Base-by-base conservation (phyloP, 106 monocot genomes). In the Gastrodia elata region DNA sequence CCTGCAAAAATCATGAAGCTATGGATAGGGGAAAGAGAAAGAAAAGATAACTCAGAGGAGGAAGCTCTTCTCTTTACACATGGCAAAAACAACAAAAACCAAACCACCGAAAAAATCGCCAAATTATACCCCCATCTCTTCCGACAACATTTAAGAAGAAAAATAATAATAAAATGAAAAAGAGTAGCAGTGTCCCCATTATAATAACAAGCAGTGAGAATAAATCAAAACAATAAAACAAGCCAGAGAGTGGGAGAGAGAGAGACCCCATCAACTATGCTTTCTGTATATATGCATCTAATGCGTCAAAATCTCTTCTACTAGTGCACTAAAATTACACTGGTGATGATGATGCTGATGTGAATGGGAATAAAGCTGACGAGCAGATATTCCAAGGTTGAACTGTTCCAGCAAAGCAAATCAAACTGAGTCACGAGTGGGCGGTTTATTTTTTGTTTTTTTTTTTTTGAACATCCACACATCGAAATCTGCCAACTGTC, bases 261-360 rank as follows among this genome's bases (percentile, higher is more conserved):
- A n/a, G n/a, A n/a, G n/a, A n/a, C n/a, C n/a, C n/a, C n/a, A 32
- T 11, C 61, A 61, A 61, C 61, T 61, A 61, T 61, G 30, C 20
- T 20, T 36, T 38, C 35, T 20, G 37, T 67, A 38, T 67, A 67
- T 67, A 38, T 67, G 38, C 67, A 79, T 27, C 27, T 30, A 48
- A 52, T 40, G 24, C 56, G 36, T 37, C 41, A 56, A 68, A 68
- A 79, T 68, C 67, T 57, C 70, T 48, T 73, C 36, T 78, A 39
- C 40, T 80, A 40, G 68, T 78, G 64, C 74, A 71, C 78, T 70
- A 78, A 70, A 70, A 57, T 64, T 82, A 75, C 74, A 74, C 30
- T 52, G 71, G 44, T 37, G 28, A 32, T 11, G 61, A 13, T 2
- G 11, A 30, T 61, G 27, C 9, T 27, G 27, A 59, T 30, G 59